These are phyloP conservation scores for Cryphonectria naterciae DNA, from an alignment of 2,329 filamentous ascomycete species.

Conservation along the genomic window DNA sequence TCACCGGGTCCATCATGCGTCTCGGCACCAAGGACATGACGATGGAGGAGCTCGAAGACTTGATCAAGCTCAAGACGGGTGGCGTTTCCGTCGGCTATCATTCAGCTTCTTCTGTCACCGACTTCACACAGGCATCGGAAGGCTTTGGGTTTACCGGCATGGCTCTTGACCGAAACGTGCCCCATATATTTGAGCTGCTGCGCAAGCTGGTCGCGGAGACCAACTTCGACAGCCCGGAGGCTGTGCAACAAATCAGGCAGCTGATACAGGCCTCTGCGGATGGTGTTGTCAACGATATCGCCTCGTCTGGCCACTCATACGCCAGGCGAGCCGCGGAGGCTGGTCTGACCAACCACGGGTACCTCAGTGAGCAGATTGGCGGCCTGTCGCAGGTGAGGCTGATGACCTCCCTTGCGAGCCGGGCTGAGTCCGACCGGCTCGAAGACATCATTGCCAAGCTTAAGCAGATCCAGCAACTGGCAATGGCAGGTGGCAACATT, in stretches of 20 bases:
- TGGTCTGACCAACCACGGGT: slow-evolving; percentile 71
- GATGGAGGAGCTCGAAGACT: slow-evolving; percentile 93
- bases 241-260: slow-evolving; percentile 81
- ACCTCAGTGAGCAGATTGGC: slow-evolving; percentile 79
- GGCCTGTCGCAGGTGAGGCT: slow-evolving; percentile 91
- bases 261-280: slow-evolving; percentile 85
- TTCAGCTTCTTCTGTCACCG: slow-evolving; percentile 74
- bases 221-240: slow-evolving; percentile 83
- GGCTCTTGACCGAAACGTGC: slow-evolving; percentile 86
- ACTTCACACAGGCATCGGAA: slow-evolving; percentile 73
- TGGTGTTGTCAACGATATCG: slow-evolving; percentile 88
- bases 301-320: slow-evolving; percentile 85
- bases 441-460: slow-evolving; percentile 79
- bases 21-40: slow-evolving; percentile 84
- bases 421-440: slow-evolving; percentile 70
- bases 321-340: slow-evolving; percentile 85
- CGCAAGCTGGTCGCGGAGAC: slow-evolving; percentile 82
- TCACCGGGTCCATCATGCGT: slow-evolving; percentile 90
- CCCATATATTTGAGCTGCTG: slow-evolving; percentile 87
- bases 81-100: slow-evolving; percentile 86
- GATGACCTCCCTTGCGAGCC: slow-evolving; percentile 76
- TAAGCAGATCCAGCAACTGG: slow-evolving; percentile 81
- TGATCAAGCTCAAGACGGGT: slow-evolving; percentile 95
- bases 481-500: slow-evolving; percentile 69
- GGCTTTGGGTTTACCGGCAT: slow-evolving; percentile 84